These are phyloP conservation scores for Citrus sp. DNA, from an alignment of 345 rosid species.

Conservation along the genomic window DNA sequence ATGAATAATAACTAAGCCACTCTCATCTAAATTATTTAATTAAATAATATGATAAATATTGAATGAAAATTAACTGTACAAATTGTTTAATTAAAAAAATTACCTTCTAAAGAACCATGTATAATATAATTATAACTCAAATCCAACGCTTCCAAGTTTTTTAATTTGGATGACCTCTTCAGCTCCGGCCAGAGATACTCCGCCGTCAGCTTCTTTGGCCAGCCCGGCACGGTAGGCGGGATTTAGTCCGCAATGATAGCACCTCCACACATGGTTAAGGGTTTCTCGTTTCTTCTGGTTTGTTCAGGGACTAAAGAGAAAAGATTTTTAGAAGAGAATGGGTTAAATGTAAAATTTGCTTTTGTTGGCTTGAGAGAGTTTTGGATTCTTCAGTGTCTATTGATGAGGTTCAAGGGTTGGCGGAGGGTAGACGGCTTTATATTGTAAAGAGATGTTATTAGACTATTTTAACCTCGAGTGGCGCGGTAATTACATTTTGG, in stretches of 20 bases:
- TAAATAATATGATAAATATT: no score
- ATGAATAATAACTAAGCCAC: accelerated
- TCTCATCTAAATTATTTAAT: no score
- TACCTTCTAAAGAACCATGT: no score
- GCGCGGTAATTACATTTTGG: not conserved
- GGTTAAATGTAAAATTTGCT: not conserved
- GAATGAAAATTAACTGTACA: no score
- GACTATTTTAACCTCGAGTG: not conserved
- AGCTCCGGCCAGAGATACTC: slow-evolving; percentile 79
- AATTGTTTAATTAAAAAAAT: no score
- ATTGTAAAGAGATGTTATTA: not conserved
- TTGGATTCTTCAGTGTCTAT: no score
- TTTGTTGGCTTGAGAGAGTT: not conserved
- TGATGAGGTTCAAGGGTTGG: not conserved
- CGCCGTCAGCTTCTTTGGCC: slow-evolving; percentile 43
- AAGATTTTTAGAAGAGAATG: not conserved
- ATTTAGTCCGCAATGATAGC: slow-evolving; percentile 83
- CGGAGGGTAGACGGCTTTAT: not conserved
- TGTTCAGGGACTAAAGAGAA: not conserved
- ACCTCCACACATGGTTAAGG: slow-evolving; percentile 93
- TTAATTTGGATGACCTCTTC: slow-evolving; percentile 35
- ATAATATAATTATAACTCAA: no score
- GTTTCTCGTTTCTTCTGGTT: not conserved
- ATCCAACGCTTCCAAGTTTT: no score
- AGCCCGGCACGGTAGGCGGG: slow-evolving; percentile 27